Evolutionary conservation across 768 basidiomycete genomes (phyloP), one percentile per base, ranked within the genome.

Genomic region (Tylopilus subfusipes): DNA sequence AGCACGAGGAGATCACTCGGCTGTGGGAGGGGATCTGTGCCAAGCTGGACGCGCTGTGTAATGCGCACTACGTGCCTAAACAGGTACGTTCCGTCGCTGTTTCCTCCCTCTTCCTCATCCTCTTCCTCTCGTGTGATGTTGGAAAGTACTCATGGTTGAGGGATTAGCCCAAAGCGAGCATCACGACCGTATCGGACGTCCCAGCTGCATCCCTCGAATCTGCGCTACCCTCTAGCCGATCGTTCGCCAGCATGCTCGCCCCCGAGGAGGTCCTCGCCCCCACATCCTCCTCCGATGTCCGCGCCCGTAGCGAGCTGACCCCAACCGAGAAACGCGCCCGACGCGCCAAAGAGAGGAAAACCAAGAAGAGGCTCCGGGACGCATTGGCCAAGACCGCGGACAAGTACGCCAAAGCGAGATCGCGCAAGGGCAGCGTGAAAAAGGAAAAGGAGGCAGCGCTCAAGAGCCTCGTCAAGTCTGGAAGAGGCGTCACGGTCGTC

Each of bases 31-130:
- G 79, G 43, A 86, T 99, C 33, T 91, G 86, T 53, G 76, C 80
- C 42, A 97, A 96, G 67, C 76, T 98, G 33, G 97, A 98, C 72
- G 93, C 96, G 19, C 75, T 98, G 33, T 91, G 90, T 68, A 98
- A 98, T 66, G 86, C 94, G 2, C 92, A 98, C 69, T 98, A 93
- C 68, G 88, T 91, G 16, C 97, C 96, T 1, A 98, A 98, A 70
- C 84, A 85, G 68, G 96, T 96, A 57, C 50, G 84, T 77, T 14
- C 18, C 27, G 27, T 29, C 5, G 9, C 27, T 29, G 9, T 9
- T 29, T 9, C 34, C 13, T 36, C 13, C 36, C 36, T n/a, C n/a
- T 9, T 9, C 9, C 27, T 29, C 27, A n/a, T 29, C 18, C 36
- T 38, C 36, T 19, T 18, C 7, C n/a, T 38, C 36, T n/a, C 7